phyloP scores from a whole-genome alignment of 176 grass and related monocot genomes.

The Echinochloa phyllopogon region DNA sequence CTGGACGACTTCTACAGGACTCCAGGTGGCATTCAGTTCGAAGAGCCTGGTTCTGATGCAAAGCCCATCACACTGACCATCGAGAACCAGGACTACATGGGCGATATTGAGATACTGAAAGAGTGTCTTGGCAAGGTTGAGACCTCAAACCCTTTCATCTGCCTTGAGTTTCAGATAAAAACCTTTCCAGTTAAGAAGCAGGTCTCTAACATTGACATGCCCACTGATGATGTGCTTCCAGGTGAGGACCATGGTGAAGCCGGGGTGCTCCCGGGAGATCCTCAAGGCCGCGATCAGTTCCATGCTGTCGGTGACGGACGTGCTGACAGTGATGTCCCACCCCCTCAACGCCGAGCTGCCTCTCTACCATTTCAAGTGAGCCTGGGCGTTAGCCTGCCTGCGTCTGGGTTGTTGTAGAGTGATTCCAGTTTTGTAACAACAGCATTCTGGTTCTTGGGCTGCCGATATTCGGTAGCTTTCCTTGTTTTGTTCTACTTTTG shows the following conservation, averaged over 20 bases:
- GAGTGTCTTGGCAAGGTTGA: constrained; percentile 61
- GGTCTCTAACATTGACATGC: constrained; percentile 17
- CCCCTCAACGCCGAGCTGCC: constrained; percentile 64
- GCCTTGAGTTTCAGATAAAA: constrained; percentile 15
- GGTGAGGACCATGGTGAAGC: constrained; percentile 67
- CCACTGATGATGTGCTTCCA: constrained; percentile 25
- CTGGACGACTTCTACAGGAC: constrained; percentile 70
- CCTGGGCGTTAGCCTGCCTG: neutral
- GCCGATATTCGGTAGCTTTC: constrained; percentile 32
- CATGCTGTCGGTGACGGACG: constrained; percentile 52
- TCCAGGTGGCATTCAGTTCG: constrained; percentile 65
- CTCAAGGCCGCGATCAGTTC: constrained; percentile 61
- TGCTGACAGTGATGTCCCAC: constrained; percentile 64
- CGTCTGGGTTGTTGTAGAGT: constrained; percentile 15
- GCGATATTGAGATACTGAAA: constrained; percentile 64
- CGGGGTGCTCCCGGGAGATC: constrained; percentile 60
- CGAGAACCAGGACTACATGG: constrained; percentile 82
- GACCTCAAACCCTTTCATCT: constrained; percentile 12
- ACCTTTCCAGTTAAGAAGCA: neutral
- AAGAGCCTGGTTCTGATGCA: constrained; percentile 60
- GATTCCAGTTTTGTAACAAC: constrained; percentile 27
- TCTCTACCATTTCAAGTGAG: constrained; percentile 62
- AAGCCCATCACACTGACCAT: constrained; percentile 61
- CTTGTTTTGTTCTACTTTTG: neutral
- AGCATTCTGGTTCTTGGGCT: constrained; percentile 19